Percentiles rank a stretch among this genome's conserved stretches.
Evolutionary conservation across 257 asterid species (phyloP).

Genomic region (Salvia rosmarinus): DNA sequence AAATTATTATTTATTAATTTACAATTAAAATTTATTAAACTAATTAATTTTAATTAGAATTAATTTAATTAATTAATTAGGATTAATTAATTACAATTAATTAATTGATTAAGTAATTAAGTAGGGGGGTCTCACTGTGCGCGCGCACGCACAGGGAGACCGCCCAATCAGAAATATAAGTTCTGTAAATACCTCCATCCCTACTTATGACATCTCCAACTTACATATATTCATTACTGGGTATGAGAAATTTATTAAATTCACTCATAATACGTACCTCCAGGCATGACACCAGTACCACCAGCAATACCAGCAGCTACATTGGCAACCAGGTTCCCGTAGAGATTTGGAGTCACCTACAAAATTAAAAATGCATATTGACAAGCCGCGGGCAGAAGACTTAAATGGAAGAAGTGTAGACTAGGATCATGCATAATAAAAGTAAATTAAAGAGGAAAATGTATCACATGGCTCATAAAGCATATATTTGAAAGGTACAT

Average conservation of each 20-base stretch:
- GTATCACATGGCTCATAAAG: not conserved
- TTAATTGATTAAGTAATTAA: too few relatives aligned
- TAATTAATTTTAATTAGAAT: too few relatives aligned
- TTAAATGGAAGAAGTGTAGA: not conserved
- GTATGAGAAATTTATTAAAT: conserved; percentile 4
- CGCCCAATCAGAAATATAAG: not conserved
- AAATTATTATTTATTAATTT: too few relatives aligned
- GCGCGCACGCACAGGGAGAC: too few relatives aligned
- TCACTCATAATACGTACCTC: conserved; percentile 55
- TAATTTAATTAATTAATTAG: too few relatives aligned
- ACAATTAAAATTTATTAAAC: too few relatives aligned
- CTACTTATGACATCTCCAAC: not conserved
- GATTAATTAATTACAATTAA: too few relatives aligned
- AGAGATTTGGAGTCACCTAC: conserved; percentile 97
- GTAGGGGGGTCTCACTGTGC: too few relatives aligned
- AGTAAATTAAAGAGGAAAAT: conserved; percentile 5
- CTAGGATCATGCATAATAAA: not conserved
- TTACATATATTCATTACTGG: not conserved
- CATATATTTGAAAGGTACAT: conserved; percentile 8
- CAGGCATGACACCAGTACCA: conserved; percentile 99
- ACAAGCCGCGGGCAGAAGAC: conserved; percentile 15
- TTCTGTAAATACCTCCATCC: not conserved
- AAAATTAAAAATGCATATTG: conserved; percentile 24
- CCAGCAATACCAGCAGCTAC: conserved; percentile 99
- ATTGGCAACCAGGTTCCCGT: conserved; percentile 88